Base-by-base conservation (phyloP, 345 rosid species). In the Erodium maritimum region DNA sequence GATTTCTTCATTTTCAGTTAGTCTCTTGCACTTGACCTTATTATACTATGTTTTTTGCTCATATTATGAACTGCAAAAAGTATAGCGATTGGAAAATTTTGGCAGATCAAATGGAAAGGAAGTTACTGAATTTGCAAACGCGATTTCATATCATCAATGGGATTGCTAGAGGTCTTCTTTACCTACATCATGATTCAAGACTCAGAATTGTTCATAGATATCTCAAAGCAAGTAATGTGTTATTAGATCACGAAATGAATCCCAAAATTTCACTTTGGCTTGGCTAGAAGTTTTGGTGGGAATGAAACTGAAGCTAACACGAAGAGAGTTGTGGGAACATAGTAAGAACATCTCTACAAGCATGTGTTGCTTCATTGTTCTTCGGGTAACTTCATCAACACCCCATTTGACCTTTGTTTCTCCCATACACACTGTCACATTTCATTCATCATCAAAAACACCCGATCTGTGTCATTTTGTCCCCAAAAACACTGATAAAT, bases 231-330 rank as follows among this genome's bases (percentile, higher is more conserved):
- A 71, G 76, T 48, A 74, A 77, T 63, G 58, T 77, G 45, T 76
- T 74, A 50, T 51, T 77, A 16, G 79, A 77, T 21, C 55, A 69
- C 7, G 74, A 71, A 18, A 68, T 77, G 74, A 73, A 69, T 60
- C 74, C 77, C 5, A 77, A 77, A 66, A 74, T 77, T 42, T 77
- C 79, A 78, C 53, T 78, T 78, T 60, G 82, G 79, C 50, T 62
- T 78, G 67, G 79, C 82, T 19, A 70, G 73, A 66, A 18, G 58
- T 63, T 69, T 69, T 72, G 57, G 69, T 37, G 77, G 75, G 65
- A 69, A 77, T 0, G n/a, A n/a, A n/a, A n/a, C n/a, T n/a, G n/a
- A n/a, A n/a, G n/a, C n/a, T n/a, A n/a, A n/a, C n/a, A n/a, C 69
- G 69, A 23, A 61, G 33, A n/a, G 69, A 19, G 75, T 77, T 18